Base-by-base conservation (phyloP, 768 basidiomycete genomes). In the Sporobolomyces phaffii region DNA sequence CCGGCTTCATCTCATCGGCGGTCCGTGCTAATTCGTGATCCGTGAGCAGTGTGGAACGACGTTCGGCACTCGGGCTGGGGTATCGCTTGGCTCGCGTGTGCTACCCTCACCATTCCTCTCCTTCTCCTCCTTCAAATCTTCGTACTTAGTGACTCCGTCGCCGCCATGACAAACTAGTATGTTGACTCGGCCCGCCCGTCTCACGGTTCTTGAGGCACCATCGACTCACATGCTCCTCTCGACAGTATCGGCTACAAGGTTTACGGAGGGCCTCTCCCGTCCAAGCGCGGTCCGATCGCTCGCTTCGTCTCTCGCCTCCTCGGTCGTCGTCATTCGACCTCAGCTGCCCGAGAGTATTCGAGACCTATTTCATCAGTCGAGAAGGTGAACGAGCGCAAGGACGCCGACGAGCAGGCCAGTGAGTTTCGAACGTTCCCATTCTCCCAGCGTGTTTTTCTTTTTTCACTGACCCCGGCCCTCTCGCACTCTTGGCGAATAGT, bases 51-150 rank as follows among this genome's bases (percentile, higher is more conserved):
- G 68, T 69, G 68, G 68, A 38, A 29, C 34, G 64, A 62, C 2
- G 40, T 70, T 7, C 29, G 47, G n/a, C 18, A 28, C 20, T 13
- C 31, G 3, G 38, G 31, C 0, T 59, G 60, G 60, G 69, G 69
- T 0, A 33, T 54, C 17, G 48, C 50, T 2, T 70, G 69, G 69
- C 44, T 70, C 34, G 44, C 29, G 18, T 34, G 31, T 43, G 50
- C 43, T 26, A 65, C 63, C 5, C 13, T 43, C 11, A 24, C 61
- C 18, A n/a, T 65, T 20, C 10, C 38, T 1, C 54, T 62, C 14
- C 56, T 70, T 2, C 28, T 70, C 11, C 2, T 62, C 24, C 54
- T 70, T 6, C 69, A 70, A 20, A 13, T 65, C 26, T 58, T 58
- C 43, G 56, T 45, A 28, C 29, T 58, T 3, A 44, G 41, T 26